phyloP scores from a whole-genome alignment of 345 rosid species.

The Camelina sativa region DNA sequence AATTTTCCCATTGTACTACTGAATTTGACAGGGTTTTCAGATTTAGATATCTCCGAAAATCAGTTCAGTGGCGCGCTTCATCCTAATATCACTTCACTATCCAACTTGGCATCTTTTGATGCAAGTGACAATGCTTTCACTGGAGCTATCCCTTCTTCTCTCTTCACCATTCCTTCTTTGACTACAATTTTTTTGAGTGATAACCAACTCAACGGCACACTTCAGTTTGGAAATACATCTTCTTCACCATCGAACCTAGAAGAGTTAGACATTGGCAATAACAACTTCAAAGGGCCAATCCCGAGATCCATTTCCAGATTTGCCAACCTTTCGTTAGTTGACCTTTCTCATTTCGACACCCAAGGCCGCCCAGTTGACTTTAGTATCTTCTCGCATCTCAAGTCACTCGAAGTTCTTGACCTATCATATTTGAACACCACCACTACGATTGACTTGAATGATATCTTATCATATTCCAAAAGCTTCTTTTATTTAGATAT shows the following conservation, averaged over 20 bases:
- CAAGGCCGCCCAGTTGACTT: not conserved
- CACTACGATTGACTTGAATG: not conserved
- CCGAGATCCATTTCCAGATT: slow-evolving; percentile 3
- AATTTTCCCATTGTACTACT: not conserved
- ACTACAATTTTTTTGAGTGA: rapidly evolving
- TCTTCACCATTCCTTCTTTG: not conserved
- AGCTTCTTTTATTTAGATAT: no score
- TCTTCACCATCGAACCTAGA: not conserved
- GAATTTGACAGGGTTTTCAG: not conserved
- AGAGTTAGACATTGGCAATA: rapidly evolving
- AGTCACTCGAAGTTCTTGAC: not conserved
- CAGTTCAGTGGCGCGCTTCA: not conserved
- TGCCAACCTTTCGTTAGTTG: not conserved
- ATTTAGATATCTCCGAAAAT: rapidly evolving
- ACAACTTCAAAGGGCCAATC: not conserved
- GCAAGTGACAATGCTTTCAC: not conserved
- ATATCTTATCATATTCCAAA: not conserved
- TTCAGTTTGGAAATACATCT: not conserved
- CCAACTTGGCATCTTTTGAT: not conserved
- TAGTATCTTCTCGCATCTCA: not conserved
- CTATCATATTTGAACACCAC: not conserved
- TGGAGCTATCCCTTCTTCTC: not conserved
- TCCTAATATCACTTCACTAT: not conserved
- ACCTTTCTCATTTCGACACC: not conserved
- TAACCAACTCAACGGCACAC: not conserved